Evolutionary conservation across 805 yeast species (phyloP).

Genomic region (Suhomyces vadensis): DNA sequence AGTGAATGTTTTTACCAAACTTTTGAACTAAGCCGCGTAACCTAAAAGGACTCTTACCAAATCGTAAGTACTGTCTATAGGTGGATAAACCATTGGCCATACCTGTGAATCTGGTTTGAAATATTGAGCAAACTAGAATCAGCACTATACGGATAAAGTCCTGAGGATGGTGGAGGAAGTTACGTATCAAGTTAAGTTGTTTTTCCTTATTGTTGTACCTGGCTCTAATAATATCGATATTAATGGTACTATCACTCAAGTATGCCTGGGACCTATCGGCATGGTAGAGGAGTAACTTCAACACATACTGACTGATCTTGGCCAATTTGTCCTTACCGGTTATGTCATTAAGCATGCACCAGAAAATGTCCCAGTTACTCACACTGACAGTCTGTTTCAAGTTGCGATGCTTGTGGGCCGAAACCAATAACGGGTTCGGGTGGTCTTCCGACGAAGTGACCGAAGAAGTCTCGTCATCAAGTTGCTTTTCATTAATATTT

Average conservation of each 20-base stretch:
- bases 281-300: conserved; percentile 53
- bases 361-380: conserved; percentile 45
- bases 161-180: conserved; percentile 38
- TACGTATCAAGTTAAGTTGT: conserved; percentile 32
- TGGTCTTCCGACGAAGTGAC: conserved; percentile 4
- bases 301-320: conserved; percentile 58
- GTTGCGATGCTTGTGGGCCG: not conserved
- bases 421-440: not conserved
- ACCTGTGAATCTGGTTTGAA: conserved; percentile 43
- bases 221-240: conserved; percentile 29
- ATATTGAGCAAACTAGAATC: conserved; percentile 40
- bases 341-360: conserved; percentile 53
- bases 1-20: conserved; percentile 19
- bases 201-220: conserved; percentile 36
- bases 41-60: conserved; percentile 69
- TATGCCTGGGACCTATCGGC: conserved; percentile 40
- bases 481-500: conserved; percentile 1
- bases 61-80: conserved; percentile 68
- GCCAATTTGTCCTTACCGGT: conserved; percentile 75
- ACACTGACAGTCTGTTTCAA: conserved; percentile 10
- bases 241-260: conserved; percentile 35
- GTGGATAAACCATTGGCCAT: conserved; percentile 48
- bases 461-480: conserved; percentile 7
- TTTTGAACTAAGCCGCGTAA: conserved; percentile 38
- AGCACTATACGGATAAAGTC: conserved; percentile 36